phyloP scores from a whole-genome alignment of 2,329 filamentous ascomycete species.

The Epichloe uncinata region DNA sequence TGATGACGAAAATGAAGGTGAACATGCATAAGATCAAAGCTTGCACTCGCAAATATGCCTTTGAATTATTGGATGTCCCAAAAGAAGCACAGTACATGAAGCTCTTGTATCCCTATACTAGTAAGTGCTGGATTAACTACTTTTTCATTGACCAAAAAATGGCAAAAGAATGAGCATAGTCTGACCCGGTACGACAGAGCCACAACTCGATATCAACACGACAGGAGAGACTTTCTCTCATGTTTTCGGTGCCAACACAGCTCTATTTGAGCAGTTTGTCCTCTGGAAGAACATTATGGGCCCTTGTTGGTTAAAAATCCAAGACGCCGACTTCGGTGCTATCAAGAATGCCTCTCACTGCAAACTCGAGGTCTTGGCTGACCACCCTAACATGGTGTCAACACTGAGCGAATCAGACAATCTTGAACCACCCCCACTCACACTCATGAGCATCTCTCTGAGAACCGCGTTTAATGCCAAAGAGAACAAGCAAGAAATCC shows the following conservation, averaged over 20 bases:
- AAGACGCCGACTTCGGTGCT: slow-evolving; percentile 68
- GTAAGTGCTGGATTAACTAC: slow-evolving; percentile 19
- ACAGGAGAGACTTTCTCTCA: slow-evolving; percentile 85
- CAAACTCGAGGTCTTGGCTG: slow-evolving; percentile 79
- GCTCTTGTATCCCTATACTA: slow-evolving; percentile 88
- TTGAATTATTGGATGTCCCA: slow-evolving; percentile 77
- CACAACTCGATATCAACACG: slow-evolving; percentile 53
- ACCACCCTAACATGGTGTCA: slow-evolving; percentile 63
- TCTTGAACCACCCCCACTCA: slow-evolving; percentile 72
- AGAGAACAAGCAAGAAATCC: slow-evolving; percentile 91
- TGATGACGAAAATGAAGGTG: slow-evolving; percentile 82
- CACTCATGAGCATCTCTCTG: slow-evolving; percentile 88
- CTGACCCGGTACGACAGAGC: slow-evolving; percentile 32
- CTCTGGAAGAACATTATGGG: slow-evolving; percentile 99
- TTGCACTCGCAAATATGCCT: slow-evolving; percentile 84
- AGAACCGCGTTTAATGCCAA: slow-evolving; percentile 80
- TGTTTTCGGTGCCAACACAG: slow-evolving; percentile 86
- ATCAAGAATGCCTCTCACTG: slow-evolving; percentile 93
- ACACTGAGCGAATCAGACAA: slow-evolving; percentile 66
- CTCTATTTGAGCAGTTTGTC: slow-evolving; percentile 94
- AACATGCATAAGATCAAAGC: slow-evolving; percentile 88
- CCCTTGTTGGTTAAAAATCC: slow-evolving; percentile 90
- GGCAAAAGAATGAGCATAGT: neutral
- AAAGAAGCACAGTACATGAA: slow-evolving; percentile 88
- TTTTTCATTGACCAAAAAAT: neutral